Base-by-base conservation (phyloP, 352 stramenopile species). In the Phytophthora chlamydospora region DNA sequence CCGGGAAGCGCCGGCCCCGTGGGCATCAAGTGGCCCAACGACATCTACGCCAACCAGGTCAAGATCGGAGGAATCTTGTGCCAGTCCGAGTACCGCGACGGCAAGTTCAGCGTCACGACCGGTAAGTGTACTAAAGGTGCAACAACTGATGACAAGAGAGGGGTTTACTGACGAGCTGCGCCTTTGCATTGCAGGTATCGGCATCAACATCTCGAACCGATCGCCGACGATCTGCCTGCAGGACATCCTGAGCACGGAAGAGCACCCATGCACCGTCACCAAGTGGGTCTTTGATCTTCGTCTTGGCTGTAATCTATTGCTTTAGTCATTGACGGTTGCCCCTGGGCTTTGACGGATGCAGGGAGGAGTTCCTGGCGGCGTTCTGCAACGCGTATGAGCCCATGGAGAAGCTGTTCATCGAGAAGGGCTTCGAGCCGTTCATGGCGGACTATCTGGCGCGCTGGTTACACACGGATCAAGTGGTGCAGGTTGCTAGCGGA, bases 11-110 rank as follows among this genome's bases (percentile, higher is more conserved):
- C 56, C 4, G 88, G 78, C 24, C 70, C 83, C 33, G 88, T 97
- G 55, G 77, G 75, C 57, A 97, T 97, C 78, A 97, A 97, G 68
- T 97, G 90, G 90, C 90, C 90, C 19, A 97, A 97, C 64, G 90
- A 97, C 68, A 96, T 97, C 35, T 97, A 97, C 70, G 88, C 83
- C 29, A 75, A 95, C 59, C 82, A 83, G 51, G 76, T 89, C 73
- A 97, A 97, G 71, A 95, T 97, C 59, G 88, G 84, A 58, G 90
- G 90, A 33, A 95, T 97, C 48, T 63, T 97, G 19, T 97, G 89
- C 62, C 90, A 97, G 65, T 96, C 87, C 38, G 83, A 94, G 68
- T 96, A 86, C 66, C 71, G 73, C 36, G 75, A 96, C 62, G 76
- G 80, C 35, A 68, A 72, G 44, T 97, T 96, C 68, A 79, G 70